These are phyloP conservation scores for Backusella macrospora DNA, from an alignment of 192 early-diverging fungal genomes.

Conservation along the genomic window DNA sequence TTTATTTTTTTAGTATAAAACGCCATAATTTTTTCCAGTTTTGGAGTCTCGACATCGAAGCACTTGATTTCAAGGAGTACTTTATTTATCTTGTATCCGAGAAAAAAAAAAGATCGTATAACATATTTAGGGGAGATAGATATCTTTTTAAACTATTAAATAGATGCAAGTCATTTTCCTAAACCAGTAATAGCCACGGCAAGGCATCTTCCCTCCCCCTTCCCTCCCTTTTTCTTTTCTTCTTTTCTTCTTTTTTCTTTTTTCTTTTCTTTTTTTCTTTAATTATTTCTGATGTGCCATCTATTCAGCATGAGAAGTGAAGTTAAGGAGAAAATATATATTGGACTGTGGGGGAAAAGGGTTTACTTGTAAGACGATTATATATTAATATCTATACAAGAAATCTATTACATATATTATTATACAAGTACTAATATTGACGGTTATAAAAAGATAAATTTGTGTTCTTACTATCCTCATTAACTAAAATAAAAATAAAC, in stretches of 20 bases:
- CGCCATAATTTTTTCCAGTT: not conserved
- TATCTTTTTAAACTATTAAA: not conserved
- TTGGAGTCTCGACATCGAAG: not conserved
- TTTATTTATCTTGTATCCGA: not conserved
- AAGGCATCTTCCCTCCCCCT: not conserved
- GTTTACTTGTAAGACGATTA: not conserved
- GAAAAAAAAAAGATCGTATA: not conserved
- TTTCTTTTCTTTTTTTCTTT: not conserved
- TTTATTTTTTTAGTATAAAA: conserved; percentile 22
- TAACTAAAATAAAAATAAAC: too few relatives aligned
- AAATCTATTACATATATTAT: too few relatives aligned
- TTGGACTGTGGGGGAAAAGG: not conserved
- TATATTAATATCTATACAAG: too few relatives aligned
- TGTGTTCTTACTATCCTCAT: not conserved
- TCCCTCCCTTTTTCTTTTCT: not conserved
- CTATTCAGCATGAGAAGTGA: not conserved
- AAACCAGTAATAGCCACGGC: not conserved
- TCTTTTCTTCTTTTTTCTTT: not conserved
- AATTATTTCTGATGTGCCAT: not conserved
- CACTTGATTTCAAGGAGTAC: conserved; percentile 7
- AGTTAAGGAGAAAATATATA: not conserved
- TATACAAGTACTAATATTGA: not conserved
- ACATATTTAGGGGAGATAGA: not conserved
- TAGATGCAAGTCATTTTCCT: not conserved
- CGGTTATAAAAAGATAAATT: not conserved